Evolutionary conservation across 768 basidiomycete genomes (phyloP).

Genomic region (Mycena epipterygia): DNA sequence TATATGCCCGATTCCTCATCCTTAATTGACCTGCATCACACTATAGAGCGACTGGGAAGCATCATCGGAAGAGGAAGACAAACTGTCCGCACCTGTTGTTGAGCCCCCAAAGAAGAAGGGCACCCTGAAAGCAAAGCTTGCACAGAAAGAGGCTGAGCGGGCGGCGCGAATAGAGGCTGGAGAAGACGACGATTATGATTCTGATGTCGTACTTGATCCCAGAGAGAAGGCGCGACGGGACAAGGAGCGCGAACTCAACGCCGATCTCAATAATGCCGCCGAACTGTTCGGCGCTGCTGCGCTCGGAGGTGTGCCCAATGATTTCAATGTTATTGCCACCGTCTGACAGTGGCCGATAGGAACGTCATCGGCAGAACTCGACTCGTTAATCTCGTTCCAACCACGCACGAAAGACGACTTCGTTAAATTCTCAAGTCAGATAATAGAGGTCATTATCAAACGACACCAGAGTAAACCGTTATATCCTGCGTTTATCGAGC

Average conservation of each 20-base stretch:
- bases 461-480: constrained; percentile 87
- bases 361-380: constrained; percentile 77
- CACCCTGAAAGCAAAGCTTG: constrained; percentile 90
- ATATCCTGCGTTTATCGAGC: constrained; percentile 87
- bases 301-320: constrained; percentile 66
- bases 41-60: constrained; percentile 95
- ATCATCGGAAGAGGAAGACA: constrained; percentile 80
- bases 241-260: constrained; percentile 85
- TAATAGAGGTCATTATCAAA: constrained; percentile 83
- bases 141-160: constrained; percentile 89
- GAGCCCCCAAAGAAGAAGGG: constrained; percentile 93
- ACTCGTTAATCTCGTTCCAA: constrained; percentile 79
- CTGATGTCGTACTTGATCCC: constrained; percentile 85
- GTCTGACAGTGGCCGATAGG: constrained; percentile 52
- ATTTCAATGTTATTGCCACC: background rate
- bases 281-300: constrained; percentile 83
- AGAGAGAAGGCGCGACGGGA: constrained; percentile 82
- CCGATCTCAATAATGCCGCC: constrained; percentile 89
- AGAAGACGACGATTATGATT: constrained; percentile 70
- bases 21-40: constrained; percentile 20
- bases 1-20: background rate
- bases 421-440: constrained; percentile 74
- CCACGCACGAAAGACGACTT: constrained; percentile 95
- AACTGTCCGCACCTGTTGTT: constrained; percentile 59
- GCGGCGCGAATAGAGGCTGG: constrained; percentile 61